Conservation (phyloP, 106 monocot species). For the Xerophyta viscosa region DNA sequence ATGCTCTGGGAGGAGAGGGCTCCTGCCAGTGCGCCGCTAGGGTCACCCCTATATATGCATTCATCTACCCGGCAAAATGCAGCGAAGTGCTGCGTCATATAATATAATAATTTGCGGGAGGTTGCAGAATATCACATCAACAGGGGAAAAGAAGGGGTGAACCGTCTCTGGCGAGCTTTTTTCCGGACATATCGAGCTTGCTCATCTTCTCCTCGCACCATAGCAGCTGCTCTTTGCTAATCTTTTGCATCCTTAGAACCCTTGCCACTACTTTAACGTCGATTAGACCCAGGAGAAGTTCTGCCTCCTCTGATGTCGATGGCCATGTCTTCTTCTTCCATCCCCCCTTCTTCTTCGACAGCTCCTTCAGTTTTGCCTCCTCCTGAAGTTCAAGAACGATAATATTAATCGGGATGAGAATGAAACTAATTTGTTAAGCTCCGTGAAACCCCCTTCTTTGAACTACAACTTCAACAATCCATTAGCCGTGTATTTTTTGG, state of each 20-base stretch:
- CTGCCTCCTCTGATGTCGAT: not conserved
- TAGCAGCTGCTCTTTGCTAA: slow-evolving; percentile 79
- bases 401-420: too few relatives aligned
- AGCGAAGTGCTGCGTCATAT: too few relatives aligned
- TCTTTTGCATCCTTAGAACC: slow-evolving; percentile 68
- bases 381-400: not conserved
- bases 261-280: slow-evolving; percentile 49
- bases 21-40: too few relatives aligned
- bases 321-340: not conserved
- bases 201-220: slow-evolving; percentile 99
- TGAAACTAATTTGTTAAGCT: too few relatives aligned
- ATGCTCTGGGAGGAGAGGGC: too few relatives aligned
- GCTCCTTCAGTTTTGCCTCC: slow-evolving; percentile 2
- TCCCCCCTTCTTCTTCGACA: not conserved
- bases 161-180: slow-evolving; percentile 43
- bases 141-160: slow-evolving; percentile 81
- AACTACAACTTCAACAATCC: too few relatives aligned
- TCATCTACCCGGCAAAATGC: too few relatives aligned
- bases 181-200: slow-evolving; percentile 56
- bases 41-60: too few relatives aligned
- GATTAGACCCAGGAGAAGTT: not conserved
- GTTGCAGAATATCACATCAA: slow-evolving; percentile 10
- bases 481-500: too few relatives aligned
- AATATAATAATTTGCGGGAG: too few relatives aligned
- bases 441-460: too few relatives aligned